Base-by-base conservation (phyloP, 495 filamentous ascomycete species). In the Massariosphaeria phaeospora region DNA sequence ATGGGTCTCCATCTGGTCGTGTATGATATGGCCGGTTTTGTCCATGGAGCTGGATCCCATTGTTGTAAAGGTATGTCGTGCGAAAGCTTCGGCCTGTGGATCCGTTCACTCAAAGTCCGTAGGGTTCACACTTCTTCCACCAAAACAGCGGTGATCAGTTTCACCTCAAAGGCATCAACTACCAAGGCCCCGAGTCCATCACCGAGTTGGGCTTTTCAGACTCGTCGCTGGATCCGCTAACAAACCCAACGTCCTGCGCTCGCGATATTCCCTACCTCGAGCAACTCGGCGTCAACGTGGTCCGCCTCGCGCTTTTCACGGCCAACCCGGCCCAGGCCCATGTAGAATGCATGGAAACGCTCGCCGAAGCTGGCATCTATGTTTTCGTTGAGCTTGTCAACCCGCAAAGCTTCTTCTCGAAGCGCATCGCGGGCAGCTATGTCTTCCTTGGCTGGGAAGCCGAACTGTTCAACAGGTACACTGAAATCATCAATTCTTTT, bases 321-420 rank as follows among this genome's bases (percentile, higher is more conserved):
- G n/a, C n/a, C n/a, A 30, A 55, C 23, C 42, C 42, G 30, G 47
- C 30, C 31, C 26, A 10, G 10, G 51, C 45, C 41, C 51, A 55
- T 36, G 39, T 11, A 2, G 9, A 18, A 2, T 55, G 51, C 21
- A 23, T 55, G 33, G 39, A 55, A 10, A 10, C 23, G 2, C 41
- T 55, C 15, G 40, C 51, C 3, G 51, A 45, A 9, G 51, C 51
- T 27, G 51, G 51, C 5, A 55, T 55, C 15, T 55, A 46, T 17
- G 51, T 55, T 17, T 1, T 55, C 11, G 21, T 40, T 18, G 30
- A 27, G 11, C 17, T 55, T 8, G 30, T n/a, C 30, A 8, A n/a
- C 8, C 30, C 30, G 30, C 8, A 8, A 33, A n/a, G n/a, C 30
- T 33, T n/a, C n/a, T n/a, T 33, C 30, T 33, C 30, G 30, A 33